Evolutionary conservation across 1,284 basidiomycete genomes (phyloP).

Genomic region (Malassezia pachydermatis): DNA sequence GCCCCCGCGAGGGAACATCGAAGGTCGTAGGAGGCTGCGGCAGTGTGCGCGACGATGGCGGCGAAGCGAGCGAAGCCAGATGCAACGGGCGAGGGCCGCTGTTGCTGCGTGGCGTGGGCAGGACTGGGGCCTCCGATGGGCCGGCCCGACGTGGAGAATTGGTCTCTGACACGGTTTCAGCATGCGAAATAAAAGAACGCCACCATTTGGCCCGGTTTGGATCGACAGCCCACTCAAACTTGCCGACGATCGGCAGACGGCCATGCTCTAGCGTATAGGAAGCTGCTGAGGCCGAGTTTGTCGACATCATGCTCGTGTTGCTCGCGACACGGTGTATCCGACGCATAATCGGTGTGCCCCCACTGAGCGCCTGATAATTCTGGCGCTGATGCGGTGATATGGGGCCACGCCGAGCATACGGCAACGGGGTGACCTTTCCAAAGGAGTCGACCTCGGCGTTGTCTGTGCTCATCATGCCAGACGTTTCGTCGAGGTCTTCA

Average conservation of each 20-base stretch:
- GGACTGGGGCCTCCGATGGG: background rate
- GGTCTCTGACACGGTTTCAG: slow-evolving; percentile 1
- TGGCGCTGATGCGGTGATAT: slow-evolving; percentile 4
- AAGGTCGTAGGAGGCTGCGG: background rate
- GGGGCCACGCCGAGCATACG: slow-evolving; percentile 12
- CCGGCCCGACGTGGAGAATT: background rate
- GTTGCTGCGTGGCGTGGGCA: background rate
- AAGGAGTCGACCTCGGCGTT: slow-evolving; percentile 5
- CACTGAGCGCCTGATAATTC: background rate
- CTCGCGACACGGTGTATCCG: slow-evolving; percentile 11
- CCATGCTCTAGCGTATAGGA: slow-evolving; percentile 12
- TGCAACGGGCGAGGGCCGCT: slow-evolving; percentile 6
- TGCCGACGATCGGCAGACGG: slow-evolving; percentile 37
- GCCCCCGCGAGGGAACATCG: background rate
- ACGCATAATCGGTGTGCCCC: slow-evolving; percentile 1
- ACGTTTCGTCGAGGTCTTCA: background rate
- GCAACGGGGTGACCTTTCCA: slow-evolving; percentile 1
- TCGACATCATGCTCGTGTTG: slow-evolving; percentile 3
- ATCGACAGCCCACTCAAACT: slow-evolving; percentile 43
- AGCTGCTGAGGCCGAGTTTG: slow-evolving; percentile 5
- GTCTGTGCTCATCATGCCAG: background rate
- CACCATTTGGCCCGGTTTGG: slow-evolving; percentile 36
- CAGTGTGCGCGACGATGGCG: background rate
- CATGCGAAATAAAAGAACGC: slow-evolving; percentile 13
- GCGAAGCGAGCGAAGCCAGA: background rate